Percentiles rank a stretch among this genome's conserved stretches.
These are phyloP conservation scores for Ustilago cynodontis DNA, from an alignment of 1,284 basidiomycete species.

Conservation along the genomic window DNA sequence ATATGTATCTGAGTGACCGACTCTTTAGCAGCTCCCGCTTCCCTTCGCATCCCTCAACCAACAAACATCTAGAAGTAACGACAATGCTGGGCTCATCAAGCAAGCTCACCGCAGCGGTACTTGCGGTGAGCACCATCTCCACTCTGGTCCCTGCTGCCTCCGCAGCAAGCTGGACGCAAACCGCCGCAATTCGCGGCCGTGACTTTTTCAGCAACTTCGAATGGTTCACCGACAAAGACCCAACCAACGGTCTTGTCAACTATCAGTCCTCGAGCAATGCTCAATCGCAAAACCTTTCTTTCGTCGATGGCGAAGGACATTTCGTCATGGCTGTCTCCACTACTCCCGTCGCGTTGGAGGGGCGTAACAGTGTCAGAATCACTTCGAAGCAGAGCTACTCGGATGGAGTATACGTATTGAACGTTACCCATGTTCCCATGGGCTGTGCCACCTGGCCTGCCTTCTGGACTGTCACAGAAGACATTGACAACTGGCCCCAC, in stretches of 20 bases:
- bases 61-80: neutral
- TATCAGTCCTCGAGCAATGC: slow-evolving; percentile 51
- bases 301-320: slow-evolving; percentile 45
- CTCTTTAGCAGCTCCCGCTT: too few relatives aligned
- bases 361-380: slow-evolving; percentile 62
- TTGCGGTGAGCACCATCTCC: slow-evolving; percentile 1
- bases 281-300: slow-evolving; percentile 57
- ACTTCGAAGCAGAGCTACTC: slow-evolving; percentile 56
- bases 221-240: slow-evolving; percentile 57
- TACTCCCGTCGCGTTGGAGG: slow-evolving; percentile 30
- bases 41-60: neutral
- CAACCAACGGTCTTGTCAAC: slow-evolving; percentile 64
- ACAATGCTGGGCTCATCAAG: slow-evolving; percentile 27
- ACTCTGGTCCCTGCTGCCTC: slow-evolving; percentile 12
- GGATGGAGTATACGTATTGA: slow-evolving; percentile 66
- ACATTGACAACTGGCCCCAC: slow-evolving; percentile 54
- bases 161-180: slow-evolving; percentile 48
- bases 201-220: slow-evolving; percentile 59
- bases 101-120: slow-evolving; percentile 10
- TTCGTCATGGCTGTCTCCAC: slow-evolving; percentile 66
- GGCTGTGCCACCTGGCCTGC: slow-evolving; percentile 68
- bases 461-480: slow-evolving; percentile 66
- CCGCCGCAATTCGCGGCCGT: slow-evolving; percentile 33
- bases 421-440: slow-evolving; percentile 61
- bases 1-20: too few relatives aligned